phyloP scores from a whole-genome alignment of 2,329 filamentous ascomycete genomes.

The Monilinia vaccinii-corymbosi region DNA sequence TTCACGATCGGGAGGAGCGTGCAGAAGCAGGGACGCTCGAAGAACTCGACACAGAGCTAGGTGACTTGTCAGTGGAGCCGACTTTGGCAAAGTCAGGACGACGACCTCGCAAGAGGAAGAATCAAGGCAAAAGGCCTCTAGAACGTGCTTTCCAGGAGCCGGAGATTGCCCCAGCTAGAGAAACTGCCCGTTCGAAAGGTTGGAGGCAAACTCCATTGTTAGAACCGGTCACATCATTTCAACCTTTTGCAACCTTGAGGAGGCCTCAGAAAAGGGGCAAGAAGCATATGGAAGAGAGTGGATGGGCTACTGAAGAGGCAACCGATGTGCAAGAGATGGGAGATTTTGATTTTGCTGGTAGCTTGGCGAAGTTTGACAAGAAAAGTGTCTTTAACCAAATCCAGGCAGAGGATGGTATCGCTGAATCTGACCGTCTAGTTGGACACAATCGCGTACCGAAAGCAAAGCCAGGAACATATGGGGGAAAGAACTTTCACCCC shows the following conservation, averaged over 20 bases:
- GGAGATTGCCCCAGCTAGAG: conserved; percentile 36
- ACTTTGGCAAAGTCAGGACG: conserved; percentile 24
- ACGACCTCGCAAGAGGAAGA: conserved; percentile 36
- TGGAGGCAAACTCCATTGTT: conserved; percentile 61
- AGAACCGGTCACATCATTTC: conserved; percentile 52
- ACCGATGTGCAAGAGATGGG: conserved; percentile 89
- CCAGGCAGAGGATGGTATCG: conserved; percentile 74
- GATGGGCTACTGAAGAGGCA: conserved; percentile 93
- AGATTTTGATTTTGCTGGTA: conserved; percentile 88
- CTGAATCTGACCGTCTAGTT: conserved; percentile 85
- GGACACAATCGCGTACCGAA: conserved; percentile 68
- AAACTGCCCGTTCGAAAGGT: conserved; percentile 46
- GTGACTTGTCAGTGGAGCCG: conserved; percentile 15
- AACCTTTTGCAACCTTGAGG: conserved; percentile 53
- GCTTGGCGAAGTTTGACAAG: conserved; percentile 92
- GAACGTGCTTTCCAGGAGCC: conserved; percentile 30
- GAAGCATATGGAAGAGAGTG: conserved; percentile 51
- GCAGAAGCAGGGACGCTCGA: conserved; percentile 19
- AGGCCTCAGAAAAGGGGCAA: conserved; percentile 38
- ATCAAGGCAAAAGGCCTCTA: conserved; percentile 28
- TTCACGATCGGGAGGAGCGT: conserved; percentile 25
- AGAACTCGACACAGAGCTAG: conserved; percentile 18
- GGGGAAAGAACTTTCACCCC: conserved; percentile 85
- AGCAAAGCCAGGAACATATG: conserved; percentile 55
- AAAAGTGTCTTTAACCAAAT: conserved; percentile 86